A percentile compares a stretch with the other conserved stretches of the same genome.
These are phyloP conservation scores for Colletotrichum incanum DNA, from an alignment of 2,329 filamentous ascomycete genomes.

Conservation along the genomic window DNA sequence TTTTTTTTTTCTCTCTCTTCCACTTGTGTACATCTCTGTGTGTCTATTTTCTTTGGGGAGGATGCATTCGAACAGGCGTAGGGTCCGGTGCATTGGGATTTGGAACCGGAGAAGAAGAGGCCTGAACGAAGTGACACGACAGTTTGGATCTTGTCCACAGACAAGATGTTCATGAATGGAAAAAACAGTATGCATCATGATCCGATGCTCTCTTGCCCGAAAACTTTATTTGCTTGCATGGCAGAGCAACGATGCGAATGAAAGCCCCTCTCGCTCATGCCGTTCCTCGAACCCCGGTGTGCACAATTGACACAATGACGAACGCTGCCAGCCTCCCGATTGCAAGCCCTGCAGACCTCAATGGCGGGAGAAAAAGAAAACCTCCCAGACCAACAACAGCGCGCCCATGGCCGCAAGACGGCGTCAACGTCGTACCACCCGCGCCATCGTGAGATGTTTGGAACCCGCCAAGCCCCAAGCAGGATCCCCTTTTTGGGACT, in stretches of 20 bases:
- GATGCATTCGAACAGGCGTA: conserved; percentile 14
- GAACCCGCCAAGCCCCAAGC: neutral
- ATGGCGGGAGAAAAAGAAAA: neutral
- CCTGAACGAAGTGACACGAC: conserved; percentile 9
- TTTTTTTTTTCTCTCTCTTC: neutral
- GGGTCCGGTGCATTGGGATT: conserved; percentile 1
- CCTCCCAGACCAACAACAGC: neutral
- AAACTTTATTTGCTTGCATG: too few relatives aligned
- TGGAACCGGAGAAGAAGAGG: neutral
- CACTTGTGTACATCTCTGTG: neutral
- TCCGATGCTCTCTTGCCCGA: neutral
- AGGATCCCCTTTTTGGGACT: neutral
- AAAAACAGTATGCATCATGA: conserved; percentile 1
- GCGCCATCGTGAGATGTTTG: conserved; percentile 2
- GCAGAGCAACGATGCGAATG: neutral
- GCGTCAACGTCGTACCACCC: conserved; percentile 5
- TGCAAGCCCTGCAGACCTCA: too few relatives aligned
- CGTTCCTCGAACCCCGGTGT: neutral
- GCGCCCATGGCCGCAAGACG: neutral
- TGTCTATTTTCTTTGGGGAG: neutral
- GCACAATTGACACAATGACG: neutral
- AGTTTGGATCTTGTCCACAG: neutral
- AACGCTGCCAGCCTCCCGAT: neutral
- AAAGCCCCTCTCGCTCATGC: neutral
- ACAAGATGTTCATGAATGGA: neutral